Conservation (phyloP, 1,139 yeast species). For the Sugiyamaella sp. region DNA sequence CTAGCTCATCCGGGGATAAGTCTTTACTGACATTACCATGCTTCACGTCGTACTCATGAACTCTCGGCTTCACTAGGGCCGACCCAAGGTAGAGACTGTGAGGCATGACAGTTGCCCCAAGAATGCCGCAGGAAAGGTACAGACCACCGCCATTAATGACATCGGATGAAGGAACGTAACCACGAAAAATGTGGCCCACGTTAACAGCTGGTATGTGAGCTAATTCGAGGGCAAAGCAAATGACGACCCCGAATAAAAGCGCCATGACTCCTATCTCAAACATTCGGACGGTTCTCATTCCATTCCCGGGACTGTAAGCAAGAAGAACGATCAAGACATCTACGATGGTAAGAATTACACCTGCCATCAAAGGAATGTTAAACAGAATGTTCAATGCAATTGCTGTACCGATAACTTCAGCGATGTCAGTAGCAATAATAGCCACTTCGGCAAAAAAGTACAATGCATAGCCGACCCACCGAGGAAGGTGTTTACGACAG, state of each 20-base stretch:
- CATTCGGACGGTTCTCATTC: conserved; percentile 61
- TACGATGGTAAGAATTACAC: conserved; percentile 68
- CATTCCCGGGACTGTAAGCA: conserved; percentile 73
- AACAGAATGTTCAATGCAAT: conserved; percentile 73
- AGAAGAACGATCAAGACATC: conserved; percentile 75
- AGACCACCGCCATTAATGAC: conserved; percentile 67
- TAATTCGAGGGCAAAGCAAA: conserved; percentile 72
- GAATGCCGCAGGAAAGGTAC: conserved; percentile 72
- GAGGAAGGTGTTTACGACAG: conserved; percentile 64
- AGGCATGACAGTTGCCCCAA: conserved; percentile 87
- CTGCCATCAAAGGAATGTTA: conserved; percentile 74
- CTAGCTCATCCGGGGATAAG: conserved; percentile 38
- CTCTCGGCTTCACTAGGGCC: conserved; percentile 72
- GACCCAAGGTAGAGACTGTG: conserved; percentile 77
- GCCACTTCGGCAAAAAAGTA: conserved; percentile 80
- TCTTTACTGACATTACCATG: conserved; percentile 28
- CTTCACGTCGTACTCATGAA: conserved; percentile 58
- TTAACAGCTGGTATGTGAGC: conserved; percentile 54
- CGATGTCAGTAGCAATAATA: conserved; percentile 81
- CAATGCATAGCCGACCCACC: conserved; percentile 56
- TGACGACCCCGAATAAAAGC: conserved; percentile 67
- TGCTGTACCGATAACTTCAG: conserved; percentile 89
- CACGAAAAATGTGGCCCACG: conserved; percentile 61
- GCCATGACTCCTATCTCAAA: conserved; percentile 70
- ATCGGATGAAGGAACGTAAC: conserved; percentile 67